phyloP scores from a whole-genome alignment of 164 flowering plant species.

The Hamamelis virginiana region DNA sequence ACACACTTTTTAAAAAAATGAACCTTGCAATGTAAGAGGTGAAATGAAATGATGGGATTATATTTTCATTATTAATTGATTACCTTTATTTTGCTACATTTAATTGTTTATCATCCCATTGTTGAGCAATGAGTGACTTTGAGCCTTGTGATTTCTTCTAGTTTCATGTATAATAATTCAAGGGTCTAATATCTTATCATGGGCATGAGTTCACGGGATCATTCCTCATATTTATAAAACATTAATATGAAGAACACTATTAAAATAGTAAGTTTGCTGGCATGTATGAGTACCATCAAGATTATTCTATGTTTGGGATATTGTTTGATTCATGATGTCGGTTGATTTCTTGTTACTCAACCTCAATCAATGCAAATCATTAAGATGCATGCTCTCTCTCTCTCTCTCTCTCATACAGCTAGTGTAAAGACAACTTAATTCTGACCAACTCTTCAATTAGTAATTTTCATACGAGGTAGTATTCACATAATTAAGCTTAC shows the following conservation, averaged over 20 bases:
- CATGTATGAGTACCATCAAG: background rate
- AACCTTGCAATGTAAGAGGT: too few species aligned
- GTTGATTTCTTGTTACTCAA: conserved; percentile 30
- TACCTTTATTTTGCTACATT: too few species aligned
- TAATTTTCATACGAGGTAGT: too few species aligned
- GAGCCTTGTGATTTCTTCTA: background rate
- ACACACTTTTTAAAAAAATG: too few species aligned
- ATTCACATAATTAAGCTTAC: too few species aligned
- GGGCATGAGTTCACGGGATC: background rate
- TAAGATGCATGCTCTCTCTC: conserved; percentile 1
- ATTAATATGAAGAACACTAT: background rate
- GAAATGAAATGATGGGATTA: too few species aligned
- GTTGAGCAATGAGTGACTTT: too few species aligned
- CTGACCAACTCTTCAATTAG: too few species aligned
- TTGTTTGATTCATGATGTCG: conserved; percentile 7
- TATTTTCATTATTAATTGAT: too few species aligned
- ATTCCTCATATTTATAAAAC: background rate
- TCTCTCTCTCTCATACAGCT: background rate
- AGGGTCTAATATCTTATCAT: background rate
- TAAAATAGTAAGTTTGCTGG: conserved; percentile 12
- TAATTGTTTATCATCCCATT: too few species aligned
- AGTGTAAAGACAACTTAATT: too few species aligned
- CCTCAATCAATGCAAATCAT: conserved; percentile 42
- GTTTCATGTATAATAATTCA: background rate
- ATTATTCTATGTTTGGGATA: background rate